A percentile compares a stretch with the other conserved stretches of the same genome.
phyloP scores from a whole-genome alignment of 352 stramenopile genomes.

The Pythium rishiriense region DNA sequence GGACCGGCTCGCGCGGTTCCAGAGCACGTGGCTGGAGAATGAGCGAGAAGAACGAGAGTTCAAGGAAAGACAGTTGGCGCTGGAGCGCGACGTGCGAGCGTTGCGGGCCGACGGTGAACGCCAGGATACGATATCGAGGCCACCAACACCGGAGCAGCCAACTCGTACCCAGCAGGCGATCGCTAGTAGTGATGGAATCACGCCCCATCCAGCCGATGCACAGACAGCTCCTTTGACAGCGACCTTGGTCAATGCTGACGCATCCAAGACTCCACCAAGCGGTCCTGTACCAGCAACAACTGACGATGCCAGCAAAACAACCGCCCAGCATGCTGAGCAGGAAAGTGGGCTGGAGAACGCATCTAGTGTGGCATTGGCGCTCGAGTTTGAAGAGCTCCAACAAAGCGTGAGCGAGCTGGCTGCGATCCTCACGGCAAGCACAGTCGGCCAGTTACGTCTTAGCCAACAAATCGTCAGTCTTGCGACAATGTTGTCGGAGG shows the following conservation, averaged over 20 bases:
- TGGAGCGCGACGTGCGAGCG: neutral
- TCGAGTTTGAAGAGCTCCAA: neutral
- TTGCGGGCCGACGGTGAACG: neutral
- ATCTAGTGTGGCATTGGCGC: neutral
- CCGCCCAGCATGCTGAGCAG: no score
- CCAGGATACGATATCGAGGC: no score
- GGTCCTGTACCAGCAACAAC: neutral
- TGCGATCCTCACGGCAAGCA: neutral
- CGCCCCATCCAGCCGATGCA: neutral
- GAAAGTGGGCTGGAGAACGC: neutral
- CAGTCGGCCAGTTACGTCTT: neutral
- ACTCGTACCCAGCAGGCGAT: no score
- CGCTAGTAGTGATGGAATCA: no score
- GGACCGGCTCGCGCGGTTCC: neutral
- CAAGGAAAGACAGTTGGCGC: neutral
- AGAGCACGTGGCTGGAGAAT: conserved; percentile 11
- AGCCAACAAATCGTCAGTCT: neutral
- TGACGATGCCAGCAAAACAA: neutral
- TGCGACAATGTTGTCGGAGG: neutral
- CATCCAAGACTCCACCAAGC: neutral
- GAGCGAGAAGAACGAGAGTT: conserved; percentile 10
- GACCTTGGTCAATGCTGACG: neutral
- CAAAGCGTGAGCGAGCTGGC: neutral
- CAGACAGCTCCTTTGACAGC: neutral
- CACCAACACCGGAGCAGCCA: no score